phyloP scores from a whole-genome alignment of 1,139 yeast species.

The Taphrina deformans region DNA sequence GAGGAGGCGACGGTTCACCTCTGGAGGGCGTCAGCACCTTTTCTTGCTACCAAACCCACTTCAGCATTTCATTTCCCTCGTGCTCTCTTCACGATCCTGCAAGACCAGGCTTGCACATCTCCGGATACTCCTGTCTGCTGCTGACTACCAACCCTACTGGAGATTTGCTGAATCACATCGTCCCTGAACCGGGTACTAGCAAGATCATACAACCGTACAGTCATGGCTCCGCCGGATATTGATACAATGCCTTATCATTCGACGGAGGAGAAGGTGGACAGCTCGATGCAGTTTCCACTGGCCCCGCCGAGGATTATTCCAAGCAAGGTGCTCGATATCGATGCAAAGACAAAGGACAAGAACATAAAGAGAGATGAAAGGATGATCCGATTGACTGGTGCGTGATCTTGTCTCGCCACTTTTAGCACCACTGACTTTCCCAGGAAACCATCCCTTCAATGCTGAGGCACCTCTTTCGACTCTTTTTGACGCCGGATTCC shows the following conservation, averaged over 20 bases:
- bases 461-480: constrained; percentile 44
- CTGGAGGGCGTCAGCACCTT: background rate
- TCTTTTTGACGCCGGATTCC: constrained; percentile 43
- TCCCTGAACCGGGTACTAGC: background rate
- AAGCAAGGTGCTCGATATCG: constrained; percentile 37
- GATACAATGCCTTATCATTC: constrained; percentile 15
- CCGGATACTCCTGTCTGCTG: background rate
- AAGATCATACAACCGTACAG: too few relatives aligned
- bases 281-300: constrained; percentile 27
- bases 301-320: constrained; percentile 35
- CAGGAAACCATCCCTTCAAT: constrained; percentile 44
- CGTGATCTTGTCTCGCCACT: constrained; percentile 17
- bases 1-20: too few relatives aligned
- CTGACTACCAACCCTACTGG: background rate
- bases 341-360: constrained; percentile 43
- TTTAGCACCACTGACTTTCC: background rate
- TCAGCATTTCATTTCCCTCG: too few relatives aligned
- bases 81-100: too few relatives aligned
- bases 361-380: constrained; percentile 45
- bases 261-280: background rate
- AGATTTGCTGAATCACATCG: too few relatives aligned
- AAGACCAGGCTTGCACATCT: background rate
- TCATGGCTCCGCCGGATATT: constrained; percentile 23
- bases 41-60: background rate
- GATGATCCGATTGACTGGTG: constrained; percentile 45